Conservation (phyloP, 352 stramenopile species). For the Blastocystis sp. region DNA sequence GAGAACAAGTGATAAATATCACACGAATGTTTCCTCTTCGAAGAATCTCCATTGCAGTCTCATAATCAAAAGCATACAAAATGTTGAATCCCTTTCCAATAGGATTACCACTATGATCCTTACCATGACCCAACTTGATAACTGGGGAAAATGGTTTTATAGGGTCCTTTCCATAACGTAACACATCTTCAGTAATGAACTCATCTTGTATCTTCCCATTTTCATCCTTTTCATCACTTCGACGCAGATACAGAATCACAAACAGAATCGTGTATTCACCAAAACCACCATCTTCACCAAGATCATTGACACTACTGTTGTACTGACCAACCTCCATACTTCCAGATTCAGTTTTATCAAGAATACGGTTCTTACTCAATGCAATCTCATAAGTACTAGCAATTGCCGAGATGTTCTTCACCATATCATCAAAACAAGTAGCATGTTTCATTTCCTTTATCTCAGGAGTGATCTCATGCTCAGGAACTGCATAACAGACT, state of each 20-base stretch:
- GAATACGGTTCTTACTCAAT: not conserved
- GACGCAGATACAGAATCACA: constrained; percentile 44
- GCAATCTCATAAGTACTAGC: not conserved
- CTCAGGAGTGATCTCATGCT: not conserved
- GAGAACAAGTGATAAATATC: constrained; percentile 29
- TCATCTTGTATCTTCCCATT: not conserved
- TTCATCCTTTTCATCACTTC: not conserved
- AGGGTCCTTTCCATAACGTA: not conserved
- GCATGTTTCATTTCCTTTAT: not conserved
- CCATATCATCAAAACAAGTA: not conserved
- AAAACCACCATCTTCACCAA: constrained; percentile 37
- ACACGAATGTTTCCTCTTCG: constrained; percentile 8
- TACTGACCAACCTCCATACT: not conserved
- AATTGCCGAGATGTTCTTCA: not conserved
- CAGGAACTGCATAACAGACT: not conserved
- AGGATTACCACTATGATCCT: not conserved
- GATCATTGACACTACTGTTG: constrained; percentile 15
- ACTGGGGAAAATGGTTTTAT: not conserved
- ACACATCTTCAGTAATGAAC: not conserved
- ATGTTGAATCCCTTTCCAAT: constrained; percentile 55
- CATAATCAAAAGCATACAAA: constrained; percentile 20
- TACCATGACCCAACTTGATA: not conserved
- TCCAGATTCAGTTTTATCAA: not conserved
- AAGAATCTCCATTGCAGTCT: constrained; percentile 21
- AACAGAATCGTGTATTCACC: constrained; percentile 36